phyloP scores from a whole-genome alignment of 1,284 basidiomycete species.

The Rhodotorula sp. region DNA sequence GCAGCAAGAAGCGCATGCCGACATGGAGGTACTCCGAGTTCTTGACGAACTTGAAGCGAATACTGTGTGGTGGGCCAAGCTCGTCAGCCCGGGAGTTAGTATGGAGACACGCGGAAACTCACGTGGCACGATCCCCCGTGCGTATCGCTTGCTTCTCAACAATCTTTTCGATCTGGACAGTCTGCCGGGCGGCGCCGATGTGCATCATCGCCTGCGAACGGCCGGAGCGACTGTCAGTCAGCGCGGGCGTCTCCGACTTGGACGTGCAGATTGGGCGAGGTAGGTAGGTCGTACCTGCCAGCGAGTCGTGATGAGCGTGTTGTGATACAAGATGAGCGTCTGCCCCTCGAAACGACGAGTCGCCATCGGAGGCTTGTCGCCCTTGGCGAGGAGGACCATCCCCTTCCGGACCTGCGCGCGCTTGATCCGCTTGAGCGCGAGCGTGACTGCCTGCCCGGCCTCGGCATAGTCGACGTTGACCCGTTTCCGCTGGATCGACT shows the following conservation, averaged over 20 bases:
- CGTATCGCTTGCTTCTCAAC: constrained; percentile 62
- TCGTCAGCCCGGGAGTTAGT: background rate
- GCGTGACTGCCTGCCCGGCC: constrained; percentile 90
- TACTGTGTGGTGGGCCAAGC: constrained; percentile 45
- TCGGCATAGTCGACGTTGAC: constrained; percentile 80
- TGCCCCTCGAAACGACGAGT: constrained; percentile 76
- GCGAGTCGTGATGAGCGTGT: constrained; percentile 49
- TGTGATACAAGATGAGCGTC: constrained; percentile 74
- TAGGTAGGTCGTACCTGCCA: constrained; percentile 27
- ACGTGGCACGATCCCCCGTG: constrained; percentile 35
- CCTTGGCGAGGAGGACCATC: constrained; percentile 83
- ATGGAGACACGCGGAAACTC: background rate
- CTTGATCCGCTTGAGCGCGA: constrained; percentile 87
- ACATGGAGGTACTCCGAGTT: constrained; percentile 84
- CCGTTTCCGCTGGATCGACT: constrained; percentile 91
- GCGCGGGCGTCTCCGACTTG: background rate
- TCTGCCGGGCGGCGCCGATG: constrained; percentile 74
- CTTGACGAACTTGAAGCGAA: constrained; percentile 73
- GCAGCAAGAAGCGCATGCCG: constrained; percentile 84
- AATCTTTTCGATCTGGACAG: constrained; percentile 76
- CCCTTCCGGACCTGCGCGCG: constrained; percentile 77
- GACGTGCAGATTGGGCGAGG: background rate
- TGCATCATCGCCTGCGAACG: constrained; percentile 41
- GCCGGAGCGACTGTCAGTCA: background rate
- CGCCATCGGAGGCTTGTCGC: constrained; percentile 69